Base-by-base conservation (phyloP, 129 eudicot species). In the Helianthus tuberosus region DNA sequence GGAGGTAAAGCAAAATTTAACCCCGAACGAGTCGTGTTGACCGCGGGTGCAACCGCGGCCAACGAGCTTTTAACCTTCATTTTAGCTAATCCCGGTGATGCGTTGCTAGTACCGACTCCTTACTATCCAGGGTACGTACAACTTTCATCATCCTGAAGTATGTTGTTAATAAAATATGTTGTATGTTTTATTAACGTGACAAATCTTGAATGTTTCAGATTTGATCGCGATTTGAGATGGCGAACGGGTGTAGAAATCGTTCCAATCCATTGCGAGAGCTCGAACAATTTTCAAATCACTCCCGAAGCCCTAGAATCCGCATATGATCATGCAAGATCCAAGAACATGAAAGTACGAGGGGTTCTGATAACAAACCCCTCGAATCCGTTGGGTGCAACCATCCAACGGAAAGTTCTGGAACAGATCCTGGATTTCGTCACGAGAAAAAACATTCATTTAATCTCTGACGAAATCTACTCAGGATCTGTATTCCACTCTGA, bases 31-130 rank as follows among this genome's bases (percentile, higher is more conserved):
- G 78, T 94, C 29, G 98, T 94, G 43, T 81, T 94, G 53, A 94
- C 98, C 4, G 98, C 98, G 0, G 98, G 98, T 5, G 98, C 98
- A 41, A 94, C 98, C 38, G 98, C 98, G 0, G 98, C 98, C 47
- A 94, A 94, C 57, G 98, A 94, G 69, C 93, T 94, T 5, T 66
- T 94, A 41, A 94, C 98, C 29, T 94, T 94, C 87, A 94, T 94
- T 76, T 66, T 94, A 49, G 97, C 98, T 8, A 74, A 94, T 73
- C 96, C 97, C 1, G 98, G 98, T 1, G 97, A 94, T 57, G 98
- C 97, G 46, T 83, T 94, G 84, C 76, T 94, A 25, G 86, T 94
- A 38, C 98, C 98, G n/a, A 94, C 97, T 38, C 98, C 98, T 54
- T 94, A 94, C 66, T 94, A 94, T 82, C 98, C 98, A 51, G 98